phyloP scores from a whole-genome alignment of 2,329 filamentous ascomycete species.

The Neonectria coccinea region DNA sequence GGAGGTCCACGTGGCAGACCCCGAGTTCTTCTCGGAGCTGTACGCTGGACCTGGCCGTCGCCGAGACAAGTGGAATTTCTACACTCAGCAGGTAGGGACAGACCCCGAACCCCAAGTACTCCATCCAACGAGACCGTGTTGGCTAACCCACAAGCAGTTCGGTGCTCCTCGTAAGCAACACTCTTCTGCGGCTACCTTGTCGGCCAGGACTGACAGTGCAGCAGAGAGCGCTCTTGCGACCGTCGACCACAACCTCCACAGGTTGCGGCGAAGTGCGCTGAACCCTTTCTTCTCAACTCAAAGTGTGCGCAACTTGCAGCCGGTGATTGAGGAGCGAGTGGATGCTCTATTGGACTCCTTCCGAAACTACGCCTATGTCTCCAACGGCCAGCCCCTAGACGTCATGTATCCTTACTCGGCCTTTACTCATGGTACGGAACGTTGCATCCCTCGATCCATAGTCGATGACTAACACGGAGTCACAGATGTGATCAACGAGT shows the following conservation, averaged over 20 bases:
- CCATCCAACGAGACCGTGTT: neutral
- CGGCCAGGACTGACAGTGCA: constrained; percentile 31
- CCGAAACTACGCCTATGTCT: constrained; percentile 43
- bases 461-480: constrained; percentile 7
- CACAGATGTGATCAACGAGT: constrained; percentile 56
- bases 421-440: constrained; percentile 51
- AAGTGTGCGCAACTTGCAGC: constrained; percentile 53
- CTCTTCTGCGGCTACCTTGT: constrained; percentile 30
- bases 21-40: constrained; percentile 55
- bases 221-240: constrained; percentile 52
- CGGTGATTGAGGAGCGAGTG: constrained; percentile 52
- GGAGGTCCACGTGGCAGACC: constrained; percentile 55
- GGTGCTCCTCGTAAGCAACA: constrained; percentile 49
- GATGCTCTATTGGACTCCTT: constrained; percentile 50
- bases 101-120: too few relatives aligned
- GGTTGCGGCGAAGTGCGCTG: constrained; percentile 50
- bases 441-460: neutral
- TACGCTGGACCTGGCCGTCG: constrained; percentile 49
- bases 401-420: constrained; percentile 54
- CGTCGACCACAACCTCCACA: constrained; percentile 50
- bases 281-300: constrained; percentile 54
- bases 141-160: constrained; percentile 45
- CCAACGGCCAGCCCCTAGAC: constrained; percentile 47
- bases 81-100: constrained; percentile 50
- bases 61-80: constrained; percentile 52